These are phyloP conservation scores for Avena atlantica DNA, from an alignment of 176 grass and related monocot species.

Conservation along the genomic window DNA sequence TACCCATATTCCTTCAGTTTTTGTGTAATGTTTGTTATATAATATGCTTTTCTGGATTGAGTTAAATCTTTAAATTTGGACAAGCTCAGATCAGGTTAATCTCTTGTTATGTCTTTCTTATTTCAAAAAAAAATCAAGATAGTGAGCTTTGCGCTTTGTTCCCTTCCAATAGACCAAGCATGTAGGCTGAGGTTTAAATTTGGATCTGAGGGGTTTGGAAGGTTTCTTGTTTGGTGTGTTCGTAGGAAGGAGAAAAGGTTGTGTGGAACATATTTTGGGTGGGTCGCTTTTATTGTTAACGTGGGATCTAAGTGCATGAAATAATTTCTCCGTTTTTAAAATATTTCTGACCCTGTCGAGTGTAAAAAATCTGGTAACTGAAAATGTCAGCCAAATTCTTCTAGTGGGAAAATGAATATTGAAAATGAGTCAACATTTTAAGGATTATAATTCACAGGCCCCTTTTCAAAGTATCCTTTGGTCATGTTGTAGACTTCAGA, in stretches of 20 bases:
- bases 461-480: not conserved
- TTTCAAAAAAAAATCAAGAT: constrained; percentile 1
- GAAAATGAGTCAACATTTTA: not conserved
- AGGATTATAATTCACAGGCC: not conserved
- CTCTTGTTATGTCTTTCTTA: not conserved
- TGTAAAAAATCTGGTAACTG: not conserved
- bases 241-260: not conserved
- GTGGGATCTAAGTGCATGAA: not conserved
- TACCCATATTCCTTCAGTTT: not conserved
- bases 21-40: not conserved
- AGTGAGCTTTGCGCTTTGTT: not conserved
- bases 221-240: not conserved
- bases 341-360: not conserved
- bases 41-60: not conserved
- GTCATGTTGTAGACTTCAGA: not conserved
- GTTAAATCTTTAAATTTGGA: not conserved
- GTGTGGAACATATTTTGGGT: not conserved
- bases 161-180: not conserved
- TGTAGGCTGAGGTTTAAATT: not conserved
- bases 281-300: not conserved
- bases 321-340: not conserved
- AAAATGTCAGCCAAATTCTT: not conserved
- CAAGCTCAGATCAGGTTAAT: not conserved
- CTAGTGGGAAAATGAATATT: not conserved
- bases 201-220: not conserved